A percentile compares a stretch with the other conserved stretches of the same genome.
These are phyloP conservation scores for Parasitella parasitica DNA, from an alignment of 371 early-diverging fungal genomes.

Conservation along the genomic window DNA sequence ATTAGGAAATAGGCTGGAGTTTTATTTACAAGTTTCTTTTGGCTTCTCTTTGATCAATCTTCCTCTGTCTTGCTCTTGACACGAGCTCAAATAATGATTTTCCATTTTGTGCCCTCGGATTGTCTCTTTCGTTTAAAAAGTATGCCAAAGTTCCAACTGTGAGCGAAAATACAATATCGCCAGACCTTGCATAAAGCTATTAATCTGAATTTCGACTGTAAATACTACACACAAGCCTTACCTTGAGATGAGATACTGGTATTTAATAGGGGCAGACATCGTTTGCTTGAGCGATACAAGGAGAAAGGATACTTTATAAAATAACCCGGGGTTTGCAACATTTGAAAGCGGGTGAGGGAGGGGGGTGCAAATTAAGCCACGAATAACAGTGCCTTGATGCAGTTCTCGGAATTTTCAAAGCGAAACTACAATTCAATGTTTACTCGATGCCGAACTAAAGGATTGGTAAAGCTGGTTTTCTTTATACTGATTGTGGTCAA, in stretches of 20 bases:
- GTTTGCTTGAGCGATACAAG: neutral
- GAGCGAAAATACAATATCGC: slow-evolving; percentile 46
- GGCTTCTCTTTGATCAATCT: slow-evolving; percentile 36
- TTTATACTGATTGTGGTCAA: too few species aligned
- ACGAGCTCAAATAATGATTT: slow-evolving; percentile 42
- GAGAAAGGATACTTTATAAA: neutral
- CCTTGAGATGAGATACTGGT: slow-evolving; percentile 49
- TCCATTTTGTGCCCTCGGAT: slow-evolving; percentile 51
- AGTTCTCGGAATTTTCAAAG: too few species aligned
- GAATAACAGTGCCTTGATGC: neutral
- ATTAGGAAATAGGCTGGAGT: neutral
- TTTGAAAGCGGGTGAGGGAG: neutral
- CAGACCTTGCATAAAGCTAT: slow-evolving; percentile 28
- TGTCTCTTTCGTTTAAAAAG: slow-evolving; percentile 50
- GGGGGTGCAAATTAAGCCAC: neutral
- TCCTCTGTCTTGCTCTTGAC: slow-evolving; percentile 28
- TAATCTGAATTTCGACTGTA: too few species aligned
- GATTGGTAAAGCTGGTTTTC: too few species aligned
- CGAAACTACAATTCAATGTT: too few species aligned
- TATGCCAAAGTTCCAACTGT: slow-evolving; percentile 54
- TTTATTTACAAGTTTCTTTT: slow-evolving; percentile 4
- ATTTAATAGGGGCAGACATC: slow-evolving; percentile 39
- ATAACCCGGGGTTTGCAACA: neutral
- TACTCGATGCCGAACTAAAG: too few species aligned
- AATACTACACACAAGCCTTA: neutral